Conservation (phyloP, 495 filamentous ascomycete genomes). For the Hypomontagnella submonticulosa region DNA sequence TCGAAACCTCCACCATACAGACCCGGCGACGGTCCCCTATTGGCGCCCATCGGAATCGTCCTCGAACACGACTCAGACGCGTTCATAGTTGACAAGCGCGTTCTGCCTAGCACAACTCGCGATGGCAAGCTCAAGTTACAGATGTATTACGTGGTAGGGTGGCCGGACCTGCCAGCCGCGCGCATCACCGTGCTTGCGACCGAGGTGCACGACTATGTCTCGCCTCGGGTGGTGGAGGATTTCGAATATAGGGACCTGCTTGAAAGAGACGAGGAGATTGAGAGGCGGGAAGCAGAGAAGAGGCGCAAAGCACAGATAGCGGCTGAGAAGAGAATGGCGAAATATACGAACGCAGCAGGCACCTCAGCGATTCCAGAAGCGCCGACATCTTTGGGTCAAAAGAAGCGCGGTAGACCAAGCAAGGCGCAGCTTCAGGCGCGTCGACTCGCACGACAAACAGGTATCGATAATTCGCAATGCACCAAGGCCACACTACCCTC, state of each 20-base stretch:
- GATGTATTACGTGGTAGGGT: constrained; percentile 57
- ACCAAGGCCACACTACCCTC: constrained; percentile 33
- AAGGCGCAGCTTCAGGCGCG: constrained; percentile 44
- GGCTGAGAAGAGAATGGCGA: constrained; percentile 15
- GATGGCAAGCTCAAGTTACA: constrained; percentile 47
- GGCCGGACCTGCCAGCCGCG: constrained; percentile 55
- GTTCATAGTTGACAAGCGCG: constrained; percentile 58
- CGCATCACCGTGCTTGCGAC: constrained; percentile 52
- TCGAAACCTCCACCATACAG: constrained; percentile 49
- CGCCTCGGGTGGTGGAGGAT: constrained; percentile 56
- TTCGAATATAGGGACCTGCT: constrained; percentile 54
- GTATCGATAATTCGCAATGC: constrained; percentile 18
- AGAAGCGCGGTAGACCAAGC: constrained; percentile 43
- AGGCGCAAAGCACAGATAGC: constrained; percentile 28
- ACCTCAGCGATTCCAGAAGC: constrained; percentile 14
- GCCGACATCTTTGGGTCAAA: constrained; percentile 3
- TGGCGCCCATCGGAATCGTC: constrained; percentile 49
- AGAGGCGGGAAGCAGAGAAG: constrained; percentile 21
- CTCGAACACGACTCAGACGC: constrained; percentile 56
- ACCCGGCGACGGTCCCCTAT: constrained; percentile 53
- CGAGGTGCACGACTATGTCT: constrained; percentile 58
- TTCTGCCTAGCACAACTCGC: constrained; percentile 47
- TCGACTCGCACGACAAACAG: constrained; percentile 31
- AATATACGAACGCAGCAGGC: constrained; percentile 11
- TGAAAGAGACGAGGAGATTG: constrained; percentile 43